Evolutionary conservation across 2,329 filamentous ascomycete genomes (phyloP), one percentile per base, ranked within the genome.

Genomic region (Fusarium torreyae): DNA sequence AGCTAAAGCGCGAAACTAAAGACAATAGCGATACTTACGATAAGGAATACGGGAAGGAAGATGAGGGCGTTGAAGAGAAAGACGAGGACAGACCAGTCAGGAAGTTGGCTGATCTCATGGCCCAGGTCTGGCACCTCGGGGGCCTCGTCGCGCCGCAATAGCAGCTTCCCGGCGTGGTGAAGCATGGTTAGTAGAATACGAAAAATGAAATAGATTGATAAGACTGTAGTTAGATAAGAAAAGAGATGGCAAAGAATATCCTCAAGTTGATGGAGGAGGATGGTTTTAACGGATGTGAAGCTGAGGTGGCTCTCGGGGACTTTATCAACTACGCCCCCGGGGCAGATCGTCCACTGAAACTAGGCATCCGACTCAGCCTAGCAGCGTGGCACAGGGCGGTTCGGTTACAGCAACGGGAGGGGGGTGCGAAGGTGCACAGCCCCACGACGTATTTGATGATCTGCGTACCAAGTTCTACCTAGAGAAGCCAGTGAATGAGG

Each of bases 11-110:
- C 4, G 9, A 15, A n/a, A 2, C 11, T 1, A 42, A 26, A 13
- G 9, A 46, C 18, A 1, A 15, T 3, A 3, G 6, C 22, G 7
- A 15, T 17, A 76, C 80, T 68, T 78, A 87, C 84, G 43, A 83
- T 70, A 53, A 86, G 8, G 36, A 83, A 62, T 26, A 82, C 20
- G 36, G 85, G 85, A 13, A 86, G 53, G 68, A 87, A 82, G 63
- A 86, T 50, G 34, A 86, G 28, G 44, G 82, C 53, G 66, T 86
- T 77, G 52, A 78, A 53, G 18, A 83, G 56, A 46, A 84, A 48
- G 58, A 87, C 63, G 40, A 75, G 66, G 64, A 68, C 75, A n/a
- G 80, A 76, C 82, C 82, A 84, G n/a, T 52, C 44, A n/a, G 69
- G 66, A 20, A 57, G 54, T 18, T 62, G 38, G 13, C 36, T 39